Evolutionary conservation across 2,329 filamentous ascomycete genomes (phyloP), one percentile per base, ranked within the genome.

Genomic region (Capronia coronata): DNA sequence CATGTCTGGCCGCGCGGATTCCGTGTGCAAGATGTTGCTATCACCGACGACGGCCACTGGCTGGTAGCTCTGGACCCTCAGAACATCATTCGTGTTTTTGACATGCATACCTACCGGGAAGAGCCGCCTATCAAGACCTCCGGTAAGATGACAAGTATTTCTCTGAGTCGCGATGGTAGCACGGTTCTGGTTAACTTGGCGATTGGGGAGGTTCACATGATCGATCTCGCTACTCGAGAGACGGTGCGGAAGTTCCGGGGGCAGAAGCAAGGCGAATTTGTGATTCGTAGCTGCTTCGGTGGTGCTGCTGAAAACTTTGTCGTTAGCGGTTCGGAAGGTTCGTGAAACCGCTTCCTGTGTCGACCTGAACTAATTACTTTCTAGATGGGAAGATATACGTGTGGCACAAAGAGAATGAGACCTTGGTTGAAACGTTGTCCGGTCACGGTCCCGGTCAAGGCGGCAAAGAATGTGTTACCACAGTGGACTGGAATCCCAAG

Each of bases 251-350:
- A 76, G 59, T 97, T 86, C 64, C 73, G 79, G 13, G 90, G 88
- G 0, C 85, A 90, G 54, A 78, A 76, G 37, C 87, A 89, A 55
- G 83, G 81, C 46, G 72, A 84, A 1, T 95, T 75, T 63, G 78
- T 96, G 48, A 94, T 98, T 51, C 78, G 91, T 43, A 86, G 83
- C 61, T 73, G 76, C 0, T 93, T 96, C 68, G 93, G 93, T 14
- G 93, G 93, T 25, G 90, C 91, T 1, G 84, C 87, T 51, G 89
- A 96, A 69, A 90, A 84, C 64, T 96, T 96, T 66, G 84, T 97
- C 8, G 75, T 94, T 22, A 91, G 87, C 62, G 93, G 93, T 9
- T 95, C 89, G 62, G 89, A 96, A 77, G 86, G 87, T 89, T 71
- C 62, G 73, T 60, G 19, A 7, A 18, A 6, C 5, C 13, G 10